Base-by-base conservation (phyloP, 257 asterid species). In the Osmanthus fragrans region DNA sequence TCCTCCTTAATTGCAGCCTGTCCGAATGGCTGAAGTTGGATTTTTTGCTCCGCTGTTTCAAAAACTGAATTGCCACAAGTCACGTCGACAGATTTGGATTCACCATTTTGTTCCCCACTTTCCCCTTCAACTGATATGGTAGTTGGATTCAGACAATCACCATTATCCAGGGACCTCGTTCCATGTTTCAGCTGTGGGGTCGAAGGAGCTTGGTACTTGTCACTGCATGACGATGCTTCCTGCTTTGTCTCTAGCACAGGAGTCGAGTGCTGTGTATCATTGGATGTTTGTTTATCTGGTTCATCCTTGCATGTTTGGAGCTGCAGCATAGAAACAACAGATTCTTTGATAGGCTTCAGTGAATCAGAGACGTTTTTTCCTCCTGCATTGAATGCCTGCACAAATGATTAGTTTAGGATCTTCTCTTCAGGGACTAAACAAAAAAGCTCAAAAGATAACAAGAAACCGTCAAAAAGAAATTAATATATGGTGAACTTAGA, bases 191-290 rank as follows among this genome's bases (percentile, higher is more conserved):
- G 39, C 34, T 84, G 87, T 3, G 90, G 90, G 58, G 90, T 87
- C 36, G 87, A 87, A n/a, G 89, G 90, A 73, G 87, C 89, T 2
- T 85, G 89, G 71, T 71, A 87, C 81, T 85, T 84, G 79, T 87
- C 87, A 54, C 81, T 73, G 6, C 80, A 80, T 0, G 80, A 77
- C 12, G 79, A 72, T 27, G 16, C 68, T 27, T 82, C 86, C 5
- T 25, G 79, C 64, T 78, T 67, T 39, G 18, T 80, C 15, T 80
- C 89, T 1, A 42, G 72, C 2, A 34, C 73, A 2, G 67, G 54
- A 0, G 49, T 76, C 51, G 33, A 60, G 51, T 56, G 72, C 71
- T 85, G 83, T 33, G 67, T 64, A 42, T 80, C 76, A 7, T 68
- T 54, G 16, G 79, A 40, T 33, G 7, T 77, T 37, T 37, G 37